Evolutionary conservation across 495 filamentous ascomycete genomes (phyloP).

Genomic region (Glonium stellatum): DNA sequence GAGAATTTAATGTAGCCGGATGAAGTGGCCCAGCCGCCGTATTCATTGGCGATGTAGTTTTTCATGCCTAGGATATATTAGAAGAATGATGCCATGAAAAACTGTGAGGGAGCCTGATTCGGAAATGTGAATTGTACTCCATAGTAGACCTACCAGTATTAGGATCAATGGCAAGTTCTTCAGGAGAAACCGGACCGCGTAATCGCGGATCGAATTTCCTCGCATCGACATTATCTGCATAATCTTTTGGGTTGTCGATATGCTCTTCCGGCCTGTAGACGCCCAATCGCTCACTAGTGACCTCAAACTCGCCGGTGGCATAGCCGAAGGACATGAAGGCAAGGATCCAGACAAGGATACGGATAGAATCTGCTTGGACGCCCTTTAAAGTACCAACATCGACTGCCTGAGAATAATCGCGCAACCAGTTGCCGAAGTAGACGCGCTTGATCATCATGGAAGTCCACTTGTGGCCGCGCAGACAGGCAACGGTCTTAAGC

Average conservation of each 20-base stretch:
- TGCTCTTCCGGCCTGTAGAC: slow-evolving; percentile 94
- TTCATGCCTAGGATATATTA: slow-evolving; percentile 62
- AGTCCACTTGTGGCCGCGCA: slow-evolving; percentile 92
- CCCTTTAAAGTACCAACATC: slow-evolving; percentile 87
- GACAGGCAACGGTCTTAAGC: slow-evolving; percentile 79
- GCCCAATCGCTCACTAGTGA: slow-evolving; percentile 83
- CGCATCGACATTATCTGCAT: slow-evolving; percentile 83
- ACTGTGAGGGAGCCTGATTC: background rate
- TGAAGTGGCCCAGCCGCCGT: slow-evolving; percentile 77
- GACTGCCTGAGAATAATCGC: slow-evolving; percentile 70
- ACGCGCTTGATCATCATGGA: slow-evolving; percentile 79
- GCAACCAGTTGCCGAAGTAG: slow-evolving; percentile 69
- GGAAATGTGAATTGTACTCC: background rate
- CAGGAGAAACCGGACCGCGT: slow-evolving; percentile 61
- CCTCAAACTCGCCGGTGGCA: slow-evolving; percentile 95
- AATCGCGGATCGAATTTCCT: slow-evolving; percentile 77
- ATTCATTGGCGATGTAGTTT: slow-evolving; percentile 95
- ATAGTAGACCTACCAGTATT: slow-evolving; percentile 47
- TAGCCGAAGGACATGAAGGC: slow-evolving; percentile 92
- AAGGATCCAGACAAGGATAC: slow-evolving; percentile 83
- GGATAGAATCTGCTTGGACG: slow-evolving; percentile 83
- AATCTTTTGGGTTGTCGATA: slow-evolving; percentile 85
- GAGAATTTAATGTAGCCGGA: slow-evolving; percentile 84
- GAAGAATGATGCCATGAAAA: background rate
- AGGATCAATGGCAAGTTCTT: slow-evolving; percentile 76